Conservation (phyloP, 2,329 filamentous ascomycete genomes). For the Mycosphaerella sp. region DNA sequence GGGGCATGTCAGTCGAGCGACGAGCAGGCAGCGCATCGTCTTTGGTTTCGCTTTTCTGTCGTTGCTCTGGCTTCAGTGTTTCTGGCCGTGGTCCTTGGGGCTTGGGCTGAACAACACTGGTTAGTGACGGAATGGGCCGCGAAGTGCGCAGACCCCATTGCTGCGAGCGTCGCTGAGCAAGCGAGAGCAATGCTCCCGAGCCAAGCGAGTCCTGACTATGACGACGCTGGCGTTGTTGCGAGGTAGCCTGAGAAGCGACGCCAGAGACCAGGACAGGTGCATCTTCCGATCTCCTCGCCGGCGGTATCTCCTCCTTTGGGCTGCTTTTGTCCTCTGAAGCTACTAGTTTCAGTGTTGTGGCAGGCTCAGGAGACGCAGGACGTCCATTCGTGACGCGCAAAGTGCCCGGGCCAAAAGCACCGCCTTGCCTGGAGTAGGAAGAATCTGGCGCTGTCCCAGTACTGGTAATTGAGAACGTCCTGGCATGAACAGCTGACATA, state of each 20-base stretch:
- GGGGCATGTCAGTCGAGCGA: slow-evolving; percentile 9
- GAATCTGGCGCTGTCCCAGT: slow-evolving; percentile 38
- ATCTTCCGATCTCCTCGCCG: not conserved
- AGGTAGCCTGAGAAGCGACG: not conserved
- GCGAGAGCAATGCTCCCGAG: not conserved
- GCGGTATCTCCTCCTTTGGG: not conserved
- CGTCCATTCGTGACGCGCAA: slow-evolving; percentile 43
- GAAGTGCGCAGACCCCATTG: slow-evolving; percentile 12
- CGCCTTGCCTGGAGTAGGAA: slow-evolving; percentile 25
- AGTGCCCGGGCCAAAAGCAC: slow-evolving; percentile 39
- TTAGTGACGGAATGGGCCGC: not conserved
- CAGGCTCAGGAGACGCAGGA: slow-evolving; percentile 40
- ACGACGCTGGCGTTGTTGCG: not conserved
- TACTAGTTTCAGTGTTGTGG: slow-evolving; percentile 23
- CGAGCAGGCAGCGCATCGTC: slow-evolving; percentile 5
- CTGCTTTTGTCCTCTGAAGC: slow-evolving; percentile 4
- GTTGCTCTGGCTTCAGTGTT: not conserved
- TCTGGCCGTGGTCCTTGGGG: not conserved
- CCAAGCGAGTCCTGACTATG: slow-evolving; percentile 3
- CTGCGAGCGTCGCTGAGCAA: slow-evolving; percentile 10
- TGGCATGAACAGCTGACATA: slow-evolving; percentile 2
- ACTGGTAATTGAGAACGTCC: slow-evolving; percentile 22
- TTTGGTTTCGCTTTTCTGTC: not conserved
- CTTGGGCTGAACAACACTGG: not conserved
- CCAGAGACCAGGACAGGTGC: not conserved